Conservation (phyloP, 1,139 yeast genomes). For the Kluyveromyces marxianus region DNA sequence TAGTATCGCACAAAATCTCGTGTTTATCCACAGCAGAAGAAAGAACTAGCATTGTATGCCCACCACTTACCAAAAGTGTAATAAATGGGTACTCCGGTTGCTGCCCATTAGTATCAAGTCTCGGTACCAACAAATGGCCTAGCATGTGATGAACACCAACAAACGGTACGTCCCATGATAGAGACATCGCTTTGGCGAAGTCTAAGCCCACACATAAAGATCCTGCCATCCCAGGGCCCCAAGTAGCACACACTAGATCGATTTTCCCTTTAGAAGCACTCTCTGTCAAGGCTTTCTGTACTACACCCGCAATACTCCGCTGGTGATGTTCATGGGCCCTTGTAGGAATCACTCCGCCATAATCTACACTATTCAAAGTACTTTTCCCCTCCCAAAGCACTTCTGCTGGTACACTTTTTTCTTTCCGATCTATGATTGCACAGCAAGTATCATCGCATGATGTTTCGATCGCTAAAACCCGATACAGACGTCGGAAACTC, state of each 20-base stretch:
- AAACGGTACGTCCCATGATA: constrained; percentile 70
- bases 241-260: constrained; percentile 77
- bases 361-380: constrained; percentile 57
- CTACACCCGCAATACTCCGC: constrained; percentile 41
- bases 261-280: constrained; percentile 35
- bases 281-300: constrained; percentile 31
- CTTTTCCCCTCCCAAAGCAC: constrained; percentile 55
- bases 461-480: constrained; percentile 79
- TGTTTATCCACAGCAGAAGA: constrained; percentile 58
- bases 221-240: constrained; percentile 98
- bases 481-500: constrained; percentile 34
- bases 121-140: constrained; percentile 75
- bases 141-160: constrained; percentile 96
- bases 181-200: constrained; percentile 74
- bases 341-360: constrained; percentile 87
- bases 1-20: constrained; percentile 63
- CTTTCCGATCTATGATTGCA: constrained; percentile 56
- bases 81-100: constrained; percentile 57
- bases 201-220: constrained; percentile 77
- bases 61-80: constrained; percentile 83
- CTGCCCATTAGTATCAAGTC: constrained; percentile 40
- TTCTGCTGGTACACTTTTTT: constrained; percentile 33
- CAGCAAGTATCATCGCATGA: constrained; percentile 96
- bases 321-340: constrained; percentile 81
- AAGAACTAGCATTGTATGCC: constrained; percentile 83